Conservation (phyloP, 352 stramenopile species). For the Phytopythium chamaehyphon region DNA sequence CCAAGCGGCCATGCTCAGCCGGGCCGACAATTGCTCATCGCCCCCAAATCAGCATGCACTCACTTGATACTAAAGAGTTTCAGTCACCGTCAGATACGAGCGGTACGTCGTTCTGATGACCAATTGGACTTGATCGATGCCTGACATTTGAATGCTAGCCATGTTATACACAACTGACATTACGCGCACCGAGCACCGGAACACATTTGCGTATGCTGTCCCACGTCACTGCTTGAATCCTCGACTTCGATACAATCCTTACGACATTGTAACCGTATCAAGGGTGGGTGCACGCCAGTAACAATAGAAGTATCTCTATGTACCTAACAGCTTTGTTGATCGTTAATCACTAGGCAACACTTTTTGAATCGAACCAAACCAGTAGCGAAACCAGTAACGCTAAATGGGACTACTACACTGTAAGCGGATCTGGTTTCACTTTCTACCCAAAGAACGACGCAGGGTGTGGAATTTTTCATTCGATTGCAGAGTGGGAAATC, state of each 20-base stretch:
- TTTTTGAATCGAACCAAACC: conserved; percentile 19
- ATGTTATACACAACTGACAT: conserved; percentile 1
- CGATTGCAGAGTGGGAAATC: conserved; percentile 42
- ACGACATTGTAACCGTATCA: conserved; percentile 55
- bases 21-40: not conserved
- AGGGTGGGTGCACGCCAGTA: conserved; percentile 26
- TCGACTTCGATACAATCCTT: conserved; percentile 51
- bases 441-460: conserved; percentile 53
- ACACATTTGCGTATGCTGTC: conserved; percentile 69
- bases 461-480: conserved; percentile 38
- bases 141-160: not conserved
- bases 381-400: conserved; percentile 23
- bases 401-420: conserved; percentile 67
- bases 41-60: no score
- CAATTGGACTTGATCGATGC: no score
- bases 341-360: conserved; percentile 7
- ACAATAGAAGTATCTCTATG: not conserved
- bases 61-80: no score
- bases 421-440: conserved; percentile 50
- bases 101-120: no score
- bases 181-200: conserved; percentile 13
- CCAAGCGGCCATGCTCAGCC: conserved; percentile 3
- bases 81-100: no score
- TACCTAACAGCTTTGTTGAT: not conserved
- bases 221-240: conserved; percentile 50